Conservation (phyloP, 495 filamentous ascomycete genomes). For the Hyaloscypha variabilis region DNA sequence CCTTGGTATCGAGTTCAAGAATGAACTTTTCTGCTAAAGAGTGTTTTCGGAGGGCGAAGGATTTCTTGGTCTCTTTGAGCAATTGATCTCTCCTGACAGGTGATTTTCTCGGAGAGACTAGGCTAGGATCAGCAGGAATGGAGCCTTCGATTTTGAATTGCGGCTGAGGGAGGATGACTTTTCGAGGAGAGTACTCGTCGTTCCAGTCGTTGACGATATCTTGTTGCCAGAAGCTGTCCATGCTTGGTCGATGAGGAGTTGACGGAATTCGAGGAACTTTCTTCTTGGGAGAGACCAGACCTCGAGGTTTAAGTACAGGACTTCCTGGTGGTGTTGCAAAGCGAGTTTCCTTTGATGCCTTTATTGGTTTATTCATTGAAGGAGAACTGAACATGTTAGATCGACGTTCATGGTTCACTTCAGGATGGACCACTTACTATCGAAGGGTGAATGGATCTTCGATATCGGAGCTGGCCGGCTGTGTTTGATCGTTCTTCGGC, state of each 20-base stretch:
- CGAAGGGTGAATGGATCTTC: slow-evolving; percentile 24
- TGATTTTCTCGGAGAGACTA: slow-evolving; percentile 23
- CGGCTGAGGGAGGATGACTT: slow-evolving; percentile 45
- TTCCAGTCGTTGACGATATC: slow-evolving; percentile 80
- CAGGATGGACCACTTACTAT: slow-evolving; percentile 19
- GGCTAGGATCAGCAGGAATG: slow-evolving; percentile 6
- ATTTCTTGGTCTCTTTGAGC: slow-evolving; percentile 53
- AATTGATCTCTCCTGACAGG: slow-evolving; percentile 25
- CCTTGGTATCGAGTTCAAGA: slow-evolving; percentile 66
- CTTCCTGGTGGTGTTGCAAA: slow-evolving; percentile 25
- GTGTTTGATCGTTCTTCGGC: not conserved
- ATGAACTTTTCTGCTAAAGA: slow-evolving; percentile 71
- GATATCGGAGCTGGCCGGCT: slow-evolving; percentile 9
- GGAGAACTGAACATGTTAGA: slow-evolving; percentile 16
- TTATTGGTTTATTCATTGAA: slow-evolving; percentile 36
- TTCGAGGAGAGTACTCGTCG: slow-evolving; percentile 70
- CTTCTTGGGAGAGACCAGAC: slow-evolving; percentile 33
- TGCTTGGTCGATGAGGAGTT: slow-evolving; percentile 58
- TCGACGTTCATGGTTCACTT: not conserved
- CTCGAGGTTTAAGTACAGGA: slow-evolving; percentile 14
- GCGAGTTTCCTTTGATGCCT: slow-evolving; percentile 37
- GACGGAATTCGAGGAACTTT: slow-evolving; percentile 33
- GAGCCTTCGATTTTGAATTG: slow-evolving; percentile 2
- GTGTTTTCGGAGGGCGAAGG: slow-evolving; percentile 69
- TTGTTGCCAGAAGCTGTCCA: slow-evolving; percentile 81